These are phyloP conservation scores for Mediolabrus comicus DNA, from an alignment of 108 stramenopile species.

Conservation along the genomic window DNA sequence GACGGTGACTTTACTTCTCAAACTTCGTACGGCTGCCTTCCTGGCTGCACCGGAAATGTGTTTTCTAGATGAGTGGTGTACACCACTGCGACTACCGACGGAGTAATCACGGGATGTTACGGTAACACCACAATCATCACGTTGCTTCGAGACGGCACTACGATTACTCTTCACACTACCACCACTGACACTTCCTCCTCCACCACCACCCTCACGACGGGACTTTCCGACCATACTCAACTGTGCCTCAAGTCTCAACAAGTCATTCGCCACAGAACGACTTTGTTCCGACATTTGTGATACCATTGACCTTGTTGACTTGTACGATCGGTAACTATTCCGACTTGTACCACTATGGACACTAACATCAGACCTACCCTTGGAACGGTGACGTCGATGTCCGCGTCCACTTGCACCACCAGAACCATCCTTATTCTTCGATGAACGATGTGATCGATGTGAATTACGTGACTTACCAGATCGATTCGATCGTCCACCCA, in stretches of 20 bases:
- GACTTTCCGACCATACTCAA: constrained; percentile 80
- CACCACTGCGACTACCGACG: constrained; percentile 1
- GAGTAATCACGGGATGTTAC: constrained; percentile 42
- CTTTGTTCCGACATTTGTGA: constrained; percentile 87
- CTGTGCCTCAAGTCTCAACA: constrained; percentile 83
- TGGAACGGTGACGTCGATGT: constrained; percentile 31
- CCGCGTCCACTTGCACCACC: constrained; percentile 3
- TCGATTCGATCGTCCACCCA: constrained; percentile 75
- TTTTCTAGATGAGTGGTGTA: constrained; percentile 18
- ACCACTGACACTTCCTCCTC: constrained; percentile 29
- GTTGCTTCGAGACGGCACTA: constrained; percentile 36
- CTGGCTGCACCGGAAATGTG: constrained; percentile 48
- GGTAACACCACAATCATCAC: constrained; percentile 51
- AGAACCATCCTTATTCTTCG: constrained; percentile 18
- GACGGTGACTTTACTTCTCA: constrained; percentile 67
- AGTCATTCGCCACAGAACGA: constrained; percentile 84
- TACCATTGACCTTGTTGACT: constrained; percentile 75
- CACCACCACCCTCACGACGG: constrained; percentile 20
- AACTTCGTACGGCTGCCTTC: constrained; percentile 32
- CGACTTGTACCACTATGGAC: constrained; percentile 59
- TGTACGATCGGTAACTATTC: constrained; percentile 69
- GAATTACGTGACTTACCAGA: constrained; percentile 55
- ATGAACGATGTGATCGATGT: constrained; percentile 56
- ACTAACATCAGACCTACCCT: constrained; percentile 42
- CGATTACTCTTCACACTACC: constrained; percentile 8